Evolutionary conservation across 768 basidiomycete species (phyloP), one percentile per base, ranked within the genome.

Genomic region (Lentinula boryana): DNA sequence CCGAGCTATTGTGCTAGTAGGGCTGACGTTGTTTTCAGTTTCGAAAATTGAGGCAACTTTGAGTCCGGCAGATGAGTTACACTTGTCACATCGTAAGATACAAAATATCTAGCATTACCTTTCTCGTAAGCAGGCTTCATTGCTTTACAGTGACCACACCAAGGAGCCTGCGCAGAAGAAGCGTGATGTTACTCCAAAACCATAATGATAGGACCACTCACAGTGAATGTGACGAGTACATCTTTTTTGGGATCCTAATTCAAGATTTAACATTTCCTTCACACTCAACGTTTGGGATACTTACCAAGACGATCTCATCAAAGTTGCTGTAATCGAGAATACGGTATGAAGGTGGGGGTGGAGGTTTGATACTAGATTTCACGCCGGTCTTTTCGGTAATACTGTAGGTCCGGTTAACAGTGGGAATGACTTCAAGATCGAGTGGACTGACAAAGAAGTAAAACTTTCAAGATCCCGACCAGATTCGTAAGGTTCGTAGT

Each of bases 91-190:
- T 32, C 33, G n/a, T 49, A 27, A 53, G 9, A 36, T 57, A 38
- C 1, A 38, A 40, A 15, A 12, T 23, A 27, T 48, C 9, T 27
- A 60, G 27, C 27, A 62, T 7, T 46, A 88, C 87, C 86, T 71
- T 90, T 81, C 71, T 95, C 94, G 68, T 90, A 95, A 35, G 80
- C 79, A 18, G 95, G 94, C 73, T 95, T 95, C 72, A 97, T 71
- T 64, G 63, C 81, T 78, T 98, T 98, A 84, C 96, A 98, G 79
- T 98, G 95, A 33, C 94, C 93, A 66, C 95, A 95, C 93, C 91
- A 89, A 41, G 85, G 84, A 27, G 89, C 82, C 82, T 84, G 64
- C 6, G 27, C 7, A 51, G 50, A 27, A 57, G 52, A 65, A 59
- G 36, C 21, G 31, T 41, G 9, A 40, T 38, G 36, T 6, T 43